Percentiles rank a stretch among this genome's conserved stretches.
Conservation (phyloP, 257 asterid genomes). For the Catharanthus roseus region DNA sequence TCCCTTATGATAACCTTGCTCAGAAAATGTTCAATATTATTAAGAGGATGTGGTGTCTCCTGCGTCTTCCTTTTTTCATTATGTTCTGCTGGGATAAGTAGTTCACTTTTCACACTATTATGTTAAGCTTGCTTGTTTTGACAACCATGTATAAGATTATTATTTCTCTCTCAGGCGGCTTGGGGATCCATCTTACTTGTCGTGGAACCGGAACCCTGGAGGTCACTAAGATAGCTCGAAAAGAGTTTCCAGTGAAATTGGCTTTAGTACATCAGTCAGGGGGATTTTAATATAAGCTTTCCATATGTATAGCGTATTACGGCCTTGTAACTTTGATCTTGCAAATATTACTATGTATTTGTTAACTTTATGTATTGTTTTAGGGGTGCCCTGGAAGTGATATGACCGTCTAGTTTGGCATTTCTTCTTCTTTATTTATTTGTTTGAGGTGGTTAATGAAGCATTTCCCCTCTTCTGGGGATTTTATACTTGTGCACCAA, state of each 20-base stretch:
- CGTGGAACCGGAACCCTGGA: conserved; percentile 85
- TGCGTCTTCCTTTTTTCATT: not conserved
- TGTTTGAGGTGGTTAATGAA: too few relatives aligned
- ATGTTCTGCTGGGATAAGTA: not conserved
- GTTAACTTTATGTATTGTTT: not conserved
- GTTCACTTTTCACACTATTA: too few relatives aligned
- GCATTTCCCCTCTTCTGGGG: too few relatives aligned
- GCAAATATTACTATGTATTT: not conserved
- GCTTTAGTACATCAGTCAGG: conserved; percentile 1
- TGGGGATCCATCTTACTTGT: conserved; percentile 87
- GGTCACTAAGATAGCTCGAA: conserved; percentile 41
- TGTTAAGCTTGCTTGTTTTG: not conserved
- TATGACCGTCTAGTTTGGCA: not conserved
- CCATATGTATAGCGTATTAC: conserved; percentile 11
- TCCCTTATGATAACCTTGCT: not conserved
- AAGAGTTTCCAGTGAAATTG: not conserved
- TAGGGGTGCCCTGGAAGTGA: not conserved
- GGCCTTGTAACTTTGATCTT: not conserved
- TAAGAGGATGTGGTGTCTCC: not conserved
- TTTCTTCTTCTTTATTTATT: too few relatives aligned
- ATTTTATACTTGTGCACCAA: too few relatives aligned
- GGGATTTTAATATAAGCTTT: not conserved
- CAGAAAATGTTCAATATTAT: not conserved
- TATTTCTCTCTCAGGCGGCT: conserved; percentile 58
- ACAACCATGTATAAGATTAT: not conserved